Conservation (phyloP, 352 stramenopile species). For the Pythium brassicae region DNA sequence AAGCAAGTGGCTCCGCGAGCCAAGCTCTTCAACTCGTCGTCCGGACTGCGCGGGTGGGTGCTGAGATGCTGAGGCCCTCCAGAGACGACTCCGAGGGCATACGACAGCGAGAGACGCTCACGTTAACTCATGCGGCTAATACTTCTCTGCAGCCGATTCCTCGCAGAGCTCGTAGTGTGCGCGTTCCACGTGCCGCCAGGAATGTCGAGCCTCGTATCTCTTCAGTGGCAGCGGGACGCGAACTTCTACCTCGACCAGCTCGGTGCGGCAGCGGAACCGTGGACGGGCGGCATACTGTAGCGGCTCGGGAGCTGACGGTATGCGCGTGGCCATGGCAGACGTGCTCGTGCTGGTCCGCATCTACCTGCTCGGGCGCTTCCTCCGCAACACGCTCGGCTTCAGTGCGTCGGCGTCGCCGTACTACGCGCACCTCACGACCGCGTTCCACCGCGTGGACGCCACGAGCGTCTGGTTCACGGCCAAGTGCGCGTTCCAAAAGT, state of each 20-base stretch:
- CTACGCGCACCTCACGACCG: conserved; percentile 36
- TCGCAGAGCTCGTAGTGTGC: conserved; percentile 38
- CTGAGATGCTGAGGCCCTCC: no score
- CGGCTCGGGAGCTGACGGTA: not conserved
- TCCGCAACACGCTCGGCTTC: conserved; percentile 46
- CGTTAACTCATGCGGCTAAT: no score
- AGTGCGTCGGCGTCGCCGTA: conserved; percentile 28
- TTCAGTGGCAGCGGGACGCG: conserved; percentile 20
- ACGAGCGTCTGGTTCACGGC: conserved; percentile 53
- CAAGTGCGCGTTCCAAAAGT: conserved; percentile 56
- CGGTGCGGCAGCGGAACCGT: no score
- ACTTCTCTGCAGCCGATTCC: conserved; percentile 23
- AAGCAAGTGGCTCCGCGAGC: conserved; percentile 26
- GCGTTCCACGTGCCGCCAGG: conserved; percentile 34
- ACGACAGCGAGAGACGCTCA: no score
- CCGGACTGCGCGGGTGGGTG: conserved; percentile 28
- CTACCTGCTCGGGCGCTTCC: conserved; percentile 48
- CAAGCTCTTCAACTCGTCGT: conserved; percentile 33
- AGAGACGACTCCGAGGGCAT: no score
- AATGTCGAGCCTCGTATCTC: conserved; percentile 22
- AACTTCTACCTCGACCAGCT: conserved; percentile 47
- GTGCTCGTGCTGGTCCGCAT: conserved; percentile 42
- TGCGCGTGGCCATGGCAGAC: conserved; percentile 18
- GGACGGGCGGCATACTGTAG: no score
- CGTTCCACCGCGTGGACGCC: conserved; percentile 54